Evolutionary conservation across 495 filamentous ascomycete species (phyloP).

Genomic region (Chaetomium tenue): DNA sequence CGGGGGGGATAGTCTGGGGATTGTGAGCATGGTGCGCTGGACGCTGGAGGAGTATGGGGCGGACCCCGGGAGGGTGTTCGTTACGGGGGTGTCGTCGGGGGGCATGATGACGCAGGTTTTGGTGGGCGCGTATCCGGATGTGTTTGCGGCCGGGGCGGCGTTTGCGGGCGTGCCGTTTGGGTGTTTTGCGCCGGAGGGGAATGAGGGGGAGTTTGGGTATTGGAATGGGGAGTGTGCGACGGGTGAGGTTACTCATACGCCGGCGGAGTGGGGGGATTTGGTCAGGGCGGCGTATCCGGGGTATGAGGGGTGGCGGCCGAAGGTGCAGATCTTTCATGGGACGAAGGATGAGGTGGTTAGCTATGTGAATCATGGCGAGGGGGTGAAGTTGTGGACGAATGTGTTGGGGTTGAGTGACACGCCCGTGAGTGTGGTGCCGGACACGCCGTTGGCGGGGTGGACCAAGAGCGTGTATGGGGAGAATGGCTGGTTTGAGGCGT

Average conservation of each 20-base stretch:
- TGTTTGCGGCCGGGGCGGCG: constrained; percentile 55
- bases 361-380: constrained; percentile 52
- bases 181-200: constrained; percentile 48
- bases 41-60: constrained; percentile 47
- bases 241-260: constrained; percentile 44
- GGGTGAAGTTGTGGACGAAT: constrained; percentile 57
- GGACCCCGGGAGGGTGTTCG: constrained; percentile 50
- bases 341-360: constrained; percentile 48
- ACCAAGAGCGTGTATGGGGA: constrained; percentile 50
- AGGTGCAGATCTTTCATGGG: constrained; percentile 58
- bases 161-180: constrained; percentile 57
- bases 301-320: constrained; percentile 51
- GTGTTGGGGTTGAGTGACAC: constrained; percentile 45
- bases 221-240: constrained; percentile 52
- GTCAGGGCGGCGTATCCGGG: constrained; percentile 53
- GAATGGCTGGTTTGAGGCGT: constrained; percentile 47
- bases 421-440: constrained; percentile 32
- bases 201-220: constrained; percentile 39
- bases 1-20: constrained; percentile 53
- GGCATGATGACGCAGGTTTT: constrained; percentile 65
- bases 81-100: constrained; percentile 54
- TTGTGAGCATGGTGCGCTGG: constrained; percentile 59
- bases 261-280: constrained; percentile 48
- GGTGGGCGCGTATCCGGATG: constrained; percentile 55
- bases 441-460: constrained; percentile 44